Percentiles rank a stretch among this genome's conserved stretches.
Evolutionary conservation across 2,329 filamentous ascomycete genomes (phyloP).

Genomic region (Aschersonia sp.): DNA sequence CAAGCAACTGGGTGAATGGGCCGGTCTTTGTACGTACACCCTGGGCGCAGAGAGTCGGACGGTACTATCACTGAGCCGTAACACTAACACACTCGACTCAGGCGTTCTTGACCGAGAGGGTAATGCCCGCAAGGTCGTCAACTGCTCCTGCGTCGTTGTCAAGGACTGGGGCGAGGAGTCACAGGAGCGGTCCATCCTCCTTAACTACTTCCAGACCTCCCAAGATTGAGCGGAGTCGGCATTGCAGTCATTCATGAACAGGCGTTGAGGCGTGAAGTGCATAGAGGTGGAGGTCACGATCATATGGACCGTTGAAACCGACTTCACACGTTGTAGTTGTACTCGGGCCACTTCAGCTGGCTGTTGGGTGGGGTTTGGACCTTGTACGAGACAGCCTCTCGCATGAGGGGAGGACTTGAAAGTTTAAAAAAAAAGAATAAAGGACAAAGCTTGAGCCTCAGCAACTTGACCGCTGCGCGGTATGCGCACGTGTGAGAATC

Average conservation of each 20-base stretch:
- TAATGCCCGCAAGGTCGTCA: conserved; percentile 99
- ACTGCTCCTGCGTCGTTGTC: conserved; percentile 99
- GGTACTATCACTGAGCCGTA: neutral
- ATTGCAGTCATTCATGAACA: conserved; percentile 7
- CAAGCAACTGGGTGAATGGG: conserved; percentile 99
- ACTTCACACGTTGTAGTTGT: conserved; percentile 23
- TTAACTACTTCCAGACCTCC: conserved; percentile 99
- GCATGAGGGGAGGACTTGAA: conserved; percentile 11
- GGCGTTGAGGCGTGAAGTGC: conserved; percentile 20
- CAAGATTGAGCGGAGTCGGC: conserved; percentile 29
- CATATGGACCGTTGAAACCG: conserved; percentile 16
- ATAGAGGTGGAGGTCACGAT: conserved; percentile 22
- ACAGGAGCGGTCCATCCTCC: conserved; percentile 94
- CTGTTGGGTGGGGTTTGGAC: conserved; percentile 26
- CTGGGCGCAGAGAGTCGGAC: neutral
- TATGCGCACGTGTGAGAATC: too few relatives aligned
- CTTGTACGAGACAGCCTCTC: conserved; percentile 15
- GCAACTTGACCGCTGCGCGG: too few relatives aligned
- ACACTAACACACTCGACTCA: conserved; percentile 15
- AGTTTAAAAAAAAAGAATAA: too few relatives aligned
- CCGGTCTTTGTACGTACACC: conserved; percentile 80
- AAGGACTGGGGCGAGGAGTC: conserved; percentile 99
- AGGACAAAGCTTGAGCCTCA: too few relatives aligned
- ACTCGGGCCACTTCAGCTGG: conserved; percentile 32
- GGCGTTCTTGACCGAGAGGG: conserved; percentile 98